Evolutionary conservation across 345 rosid genomes (phyloP), one percentile per base, ranked within the genome.

Genomic region (Citrus sp.): DNA sequence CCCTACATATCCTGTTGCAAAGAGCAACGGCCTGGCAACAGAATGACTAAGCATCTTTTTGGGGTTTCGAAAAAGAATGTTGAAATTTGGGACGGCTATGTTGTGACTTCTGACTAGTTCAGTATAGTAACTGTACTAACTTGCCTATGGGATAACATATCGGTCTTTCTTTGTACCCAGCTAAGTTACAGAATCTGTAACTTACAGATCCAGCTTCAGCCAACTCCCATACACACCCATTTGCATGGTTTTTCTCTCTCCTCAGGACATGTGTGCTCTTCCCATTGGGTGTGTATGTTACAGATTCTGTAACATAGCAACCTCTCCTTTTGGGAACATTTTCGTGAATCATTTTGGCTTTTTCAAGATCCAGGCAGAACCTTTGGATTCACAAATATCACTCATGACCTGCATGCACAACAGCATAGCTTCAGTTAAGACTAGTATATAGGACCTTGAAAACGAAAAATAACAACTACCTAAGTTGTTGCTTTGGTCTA

Each of bases 341-440:
- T 32, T 16, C 28, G 21, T 2, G 67, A 70, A 60, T 80, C 65
- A 80, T 54, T 73, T 76, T 49, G 82, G 75, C 81, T 80, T 91
- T 79, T 81, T 88, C 84, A 93, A 79, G 55, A 85, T 73, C 95
- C 95, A 93, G 9, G 84, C 83, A 55, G 89, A 84, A 72, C 88
- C 88, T 78, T 73, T 86, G 67, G 87, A 82, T 81, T 87, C 92
- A 72, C 95, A 93, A 34, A 91, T 28, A 30, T 93, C 98, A 55
- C 77, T 77, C 88, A 90, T 88, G 70, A 91, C 90, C 92, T 89
- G 86, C 69, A 78, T 89, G 86, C 69, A 78, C 67, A 32, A 64
- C 30, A 63, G 62, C 68, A 78, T 6, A 14, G 25, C 51, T 64
- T 54, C 42, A 61, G 30, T 68, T 12, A 35, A 35, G 60, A 49